Evolutionary conservation across 1,284 basidiomycete genomes (phyloP).

Genomic region (Cutaneotrichosporon cavernicola): DNA sequence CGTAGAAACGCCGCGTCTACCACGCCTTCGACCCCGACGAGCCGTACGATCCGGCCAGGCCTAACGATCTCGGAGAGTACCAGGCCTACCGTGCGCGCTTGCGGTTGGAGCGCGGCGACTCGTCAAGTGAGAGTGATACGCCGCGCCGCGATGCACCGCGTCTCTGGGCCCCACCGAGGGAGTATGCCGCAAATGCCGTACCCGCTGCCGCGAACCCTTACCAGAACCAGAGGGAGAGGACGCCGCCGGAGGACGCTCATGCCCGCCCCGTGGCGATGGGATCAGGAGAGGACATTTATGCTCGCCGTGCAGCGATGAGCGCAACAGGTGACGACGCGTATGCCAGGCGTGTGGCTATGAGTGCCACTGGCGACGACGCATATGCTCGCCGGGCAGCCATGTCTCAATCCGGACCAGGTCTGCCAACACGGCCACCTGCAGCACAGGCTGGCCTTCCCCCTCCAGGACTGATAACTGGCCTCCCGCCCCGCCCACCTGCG

Average conservation of each 20-base stretch:
- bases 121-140: slow-evolving; percentile 41
- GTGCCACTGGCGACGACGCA: slow-evolving; percentile 38
- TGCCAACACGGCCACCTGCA: slow-evolving; percentile 12
- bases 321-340: slow-evolving; percentile 29
- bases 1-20: slow-evolving; percentile 26
- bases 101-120: slow-evolving; percentile 38
- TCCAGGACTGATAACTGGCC: neutral
- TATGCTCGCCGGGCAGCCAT: slow-evolving; percentile 43
- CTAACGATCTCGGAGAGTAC: slow-evolving; percentile 53
- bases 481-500: neutral
- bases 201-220: slow-evolving; percentile 3
- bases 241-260: neutral
- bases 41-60: slow-evolving; percentile 50
- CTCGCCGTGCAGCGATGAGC: slow-evolving; percentile 26
- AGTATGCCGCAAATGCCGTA: slow-evolving; percentile 26
- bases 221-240: neutral
- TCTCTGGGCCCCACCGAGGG: slow-evolving; percentile 48
- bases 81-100: slow-evolving; percentile 45
- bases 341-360: slow-evolving; percentile 16
- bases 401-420: slow-evolving; percentile 5
- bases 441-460: neutral
- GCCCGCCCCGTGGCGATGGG: neutral
- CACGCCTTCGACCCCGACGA: slow-evolving; percentile 51
- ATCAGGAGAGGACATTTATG: slow-evolving; percentile 32
- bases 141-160: slow-evolving; percentile 49